Conservation (phyloP, 805 yeast species). For the Tetrapisispora phaffii region DNA sequence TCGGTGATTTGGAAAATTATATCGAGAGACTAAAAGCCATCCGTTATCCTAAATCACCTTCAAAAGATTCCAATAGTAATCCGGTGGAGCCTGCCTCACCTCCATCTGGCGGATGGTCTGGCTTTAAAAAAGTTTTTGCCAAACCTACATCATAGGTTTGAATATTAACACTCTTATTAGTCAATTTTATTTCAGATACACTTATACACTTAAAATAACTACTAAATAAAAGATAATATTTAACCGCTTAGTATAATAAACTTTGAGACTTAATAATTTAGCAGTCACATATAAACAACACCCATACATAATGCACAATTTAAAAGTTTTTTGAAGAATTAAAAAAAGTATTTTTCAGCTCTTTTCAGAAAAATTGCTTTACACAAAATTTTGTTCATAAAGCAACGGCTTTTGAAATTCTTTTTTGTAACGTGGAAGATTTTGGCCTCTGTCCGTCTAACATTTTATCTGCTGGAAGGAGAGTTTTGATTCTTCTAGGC, state of each 20-base stretch:
- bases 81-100: slow-evolving; percentile 1
- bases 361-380: background rate
- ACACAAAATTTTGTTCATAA: too few species aligned
- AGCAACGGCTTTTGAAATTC: too few species aligned
- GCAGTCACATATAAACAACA: background rate
- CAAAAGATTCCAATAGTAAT: background rate
- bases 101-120: slow-evolving; percentile 19
- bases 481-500: background rate
- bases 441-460: background rate
- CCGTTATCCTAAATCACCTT: background rate
- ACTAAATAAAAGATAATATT: background rate
- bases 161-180: too few species aligned
- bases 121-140: slow-evolving; percentile 19
- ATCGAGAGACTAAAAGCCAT: slow-evolving; percentile 29
- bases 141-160: slow-evolving; percentile 1
- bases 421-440: background rate
- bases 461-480: background rate
- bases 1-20: slow-evolving; percentile 36
- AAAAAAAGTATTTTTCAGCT: background rate
- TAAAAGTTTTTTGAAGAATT: background rate
- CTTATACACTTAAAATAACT: background rate
- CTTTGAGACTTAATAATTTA: background rate
- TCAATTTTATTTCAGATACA: too few species aligned
- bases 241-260: background rate
- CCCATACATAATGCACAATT: background rate